Evolutionary conservation across 192 early-diverging fungal genomes (phyloP), one percentile per base, ranked within the genome.

Genomic region (Mortierella antarctica): DNA sequence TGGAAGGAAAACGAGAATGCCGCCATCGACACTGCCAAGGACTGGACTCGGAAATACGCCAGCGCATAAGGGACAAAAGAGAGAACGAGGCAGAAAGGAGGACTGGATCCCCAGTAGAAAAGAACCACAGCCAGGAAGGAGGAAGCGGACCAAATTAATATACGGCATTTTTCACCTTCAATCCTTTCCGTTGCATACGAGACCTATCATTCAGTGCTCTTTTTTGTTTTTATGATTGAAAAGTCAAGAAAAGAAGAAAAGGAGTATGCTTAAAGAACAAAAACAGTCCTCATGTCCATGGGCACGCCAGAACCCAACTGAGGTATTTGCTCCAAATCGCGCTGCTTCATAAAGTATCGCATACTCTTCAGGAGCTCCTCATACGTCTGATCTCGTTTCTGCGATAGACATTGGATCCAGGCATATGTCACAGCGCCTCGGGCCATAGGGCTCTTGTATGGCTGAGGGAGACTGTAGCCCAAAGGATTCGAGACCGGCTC

Each of bases 1-100:
- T 99, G 98, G 98, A 99, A 99, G 86, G 94, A 96, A 41, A 92
- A 99, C 84, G 96, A 98, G 83, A 92, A 91, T 75, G 91, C 84
- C 45, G 98, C 98, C 44, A 96, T 99, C 42, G 58, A 65, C 50
- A 83, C 70, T 47, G 80, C 79, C 48, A 78, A 74, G 51, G 85
- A 86, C 11, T 84, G 83, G 83, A 85, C 83, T 48, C 59, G 74
- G 54, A 85, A 70, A 57, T 85, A 78, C 68, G 83, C 83, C 48
- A 72, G 59, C 15, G 75, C 74, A 50, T 78, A 70, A 59, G 58
- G 2, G 3, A 31, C 31, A 31, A 54, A 31, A 31, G n/a, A 31
- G 31, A 31, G 31, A 60, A 44, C 53, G 31, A 15, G 48, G 6
- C 21, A 47, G 56, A 51, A 52, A 50, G 42, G n/a, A n/a, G n/a